phyloP scores from a whole-genome alignment of 495 filamentous ascomycete genomes.

The Penicillium riverlandense region DNA sequence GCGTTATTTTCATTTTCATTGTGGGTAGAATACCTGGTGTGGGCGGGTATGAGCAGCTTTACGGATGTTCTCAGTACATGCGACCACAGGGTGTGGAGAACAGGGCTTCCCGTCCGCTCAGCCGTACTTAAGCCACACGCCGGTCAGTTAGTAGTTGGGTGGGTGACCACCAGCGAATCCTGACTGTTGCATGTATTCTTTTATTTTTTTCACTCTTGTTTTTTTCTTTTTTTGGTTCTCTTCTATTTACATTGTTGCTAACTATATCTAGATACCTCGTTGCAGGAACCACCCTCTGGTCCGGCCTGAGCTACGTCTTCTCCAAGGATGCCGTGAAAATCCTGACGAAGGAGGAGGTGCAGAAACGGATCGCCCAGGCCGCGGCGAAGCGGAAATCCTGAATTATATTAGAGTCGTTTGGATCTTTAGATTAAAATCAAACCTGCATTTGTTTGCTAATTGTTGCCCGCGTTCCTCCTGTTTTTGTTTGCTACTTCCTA shows the following conservation, averaged over 20 bases:
- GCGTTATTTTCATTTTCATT: not conserved
- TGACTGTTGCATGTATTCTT: constrained; percentile 34
- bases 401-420: not conserved
- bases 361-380: constrained; percentile 31
- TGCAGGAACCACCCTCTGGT: constrained; percentile 76
- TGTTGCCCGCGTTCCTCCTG: no score
- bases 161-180: constrained; percentile 45
- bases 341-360: constrained; percentile 45
- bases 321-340: constrained; percentile 79
- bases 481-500: no score
- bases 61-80: constrained; percentile 19
- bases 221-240: constrained; percentile 1
- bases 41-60: constrained; percentile 6
- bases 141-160: constrained; percentile 43
- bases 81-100: constrained; percentile 45
- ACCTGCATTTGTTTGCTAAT: no score
- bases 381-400: constrained; percentile 18
- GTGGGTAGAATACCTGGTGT: not conserved
- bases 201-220: constrained; percentile 6
- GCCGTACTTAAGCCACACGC: constrained; percentile 45
- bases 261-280: constrained; percentile 51
- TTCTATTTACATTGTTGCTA: not conserved
- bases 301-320: constrained; percentile 74
- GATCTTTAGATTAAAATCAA: no score
- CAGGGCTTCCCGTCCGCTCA: constrained; percentile 43